Evolutionary conservation across 2,329 filamentous ascomycete genomes (phyloP), one percentile per base, ranked within the genome.

Genomic region (Zarea fungicola): DNA sequence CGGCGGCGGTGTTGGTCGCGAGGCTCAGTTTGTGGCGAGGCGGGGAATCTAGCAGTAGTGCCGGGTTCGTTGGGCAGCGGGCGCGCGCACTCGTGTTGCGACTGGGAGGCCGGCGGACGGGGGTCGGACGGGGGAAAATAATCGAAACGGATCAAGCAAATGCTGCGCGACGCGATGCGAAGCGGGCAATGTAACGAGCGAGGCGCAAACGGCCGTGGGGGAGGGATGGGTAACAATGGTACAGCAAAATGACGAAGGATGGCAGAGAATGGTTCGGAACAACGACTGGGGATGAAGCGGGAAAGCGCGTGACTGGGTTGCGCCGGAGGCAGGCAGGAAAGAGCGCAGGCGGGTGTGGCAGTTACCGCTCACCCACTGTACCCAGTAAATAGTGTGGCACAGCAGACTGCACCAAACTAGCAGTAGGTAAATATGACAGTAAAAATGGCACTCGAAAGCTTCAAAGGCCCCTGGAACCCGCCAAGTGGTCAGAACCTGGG

Each of bases 281-380:
- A 32, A 40, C 61, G 60, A 59, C 57, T 34, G 48, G 59, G 60
- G 55, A 54, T 52, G 52, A 53, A 62, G 60, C 63, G 64, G 60
- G 61, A 64, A 65, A 65, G 63, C 64, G 63, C 63, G 64, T 66
- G 63, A 66, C 63, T 59, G 52, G 56, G 55, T 52, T 51, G 57
- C 29, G 34, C 25, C 18, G 16, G 39, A 16, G 19, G 23, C 18
- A 19, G 39, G 29, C 18, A n/a, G 41, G 21, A 11, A 21, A n/a
- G 19, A 19, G 18, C 14, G 23, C 18, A 42, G 42, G 43, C 43
- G n/a, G n/a, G n/a, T n/a, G n/a, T n/a, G n/a, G n/a, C n/a, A n/a
- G n/a, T n/a, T n/a, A n/a, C n/a, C n/a, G n/a, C n/a, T n/a, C n/a
- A n/a, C n/a, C n/a, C n/a, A n/a, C n/a, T n/a, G n/a, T n/a, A n/a